Conservation (phyloP, 2,329 filamentous ascomycete species). For the Fonsecaea pedrosoi region DNA sequence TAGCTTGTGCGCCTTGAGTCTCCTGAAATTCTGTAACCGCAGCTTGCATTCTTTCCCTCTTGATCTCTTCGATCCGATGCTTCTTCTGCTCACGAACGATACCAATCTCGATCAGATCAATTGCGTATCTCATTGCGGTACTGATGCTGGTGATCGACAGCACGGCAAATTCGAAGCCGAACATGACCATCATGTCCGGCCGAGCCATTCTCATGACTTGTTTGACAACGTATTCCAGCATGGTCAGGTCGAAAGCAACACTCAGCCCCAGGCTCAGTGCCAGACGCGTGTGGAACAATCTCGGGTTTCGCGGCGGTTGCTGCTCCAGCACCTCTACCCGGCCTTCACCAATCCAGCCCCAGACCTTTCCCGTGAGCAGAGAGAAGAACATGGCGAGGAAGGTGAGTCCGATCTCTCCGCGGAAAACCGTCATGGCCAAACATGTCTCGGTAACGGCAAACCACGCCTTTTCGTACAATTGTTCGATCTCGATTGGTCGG, state of each 20-base stretch:
- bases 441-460: conserved; percentile 97
- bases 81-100: conserved; percentile 77
- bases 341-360: conserved; percentile 97
- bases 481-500: conserved; percentile 92
- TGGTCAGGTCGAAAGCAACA: conserved; percentile 76
- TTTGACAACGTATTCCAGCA: conserved; percentile 81
- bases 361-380: conserved; percentile 91
- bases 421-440: conserved; percentile 96
- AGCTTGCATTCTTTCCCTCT: conserved; percentile 59
- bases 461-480: conserved; percentile 97
- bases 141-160: conserved; percentile 80
- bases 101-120: conserved; percentile 77
- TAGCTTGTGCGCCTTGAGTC: conserved; percentile 14
- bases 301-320: conserved; percentile 86
- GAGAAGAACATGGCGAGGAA: conserved; percentile 96
- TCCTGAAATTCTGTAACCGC: conserved; percentile 35
- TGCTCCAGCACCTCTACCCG: conserved; percentile 94
- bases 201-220: conserved; percentile 84
- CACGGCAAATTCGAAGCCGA: conserved; percentile 95
- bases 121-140: conserved; percentile 76
- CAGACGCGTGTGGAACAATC: conserved; percentile 84
- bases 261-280: conserved; percentile 79
- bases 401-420: conserved; percentile 92
- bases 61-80: conserved; percentile 70
- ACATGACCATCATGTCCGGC: conserved; percentile 99